A percentile compares a stretch with the other conserved stretches of the same genome.
These are phyloP conservation scores for Porodaedalea pini DNA, from an alignment of 1,284 basidiomycete genomes.

Conservation along the genomic window DNA sequence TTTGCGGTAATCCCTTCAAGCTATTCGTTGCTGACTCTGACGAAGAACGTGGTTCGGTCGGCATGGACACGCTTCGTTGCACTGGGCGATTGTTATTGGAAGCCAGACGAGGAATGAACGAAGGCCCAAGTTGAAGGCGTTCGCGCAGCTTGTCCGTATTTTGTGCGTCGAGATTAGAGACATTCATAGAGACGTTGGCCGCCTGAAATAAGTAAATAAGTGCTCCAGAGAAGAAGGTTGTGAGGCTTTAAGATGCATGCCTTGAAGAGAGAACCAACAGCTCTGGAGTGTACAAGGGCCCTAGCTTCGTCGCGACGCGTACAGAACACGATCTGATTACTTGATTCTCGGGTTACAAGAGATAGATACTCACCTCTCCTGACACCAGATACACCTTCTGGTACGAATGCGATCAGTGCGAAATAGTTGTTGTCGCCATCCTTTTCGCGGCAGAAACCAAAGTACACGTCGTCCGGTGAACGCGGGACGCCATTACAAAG, in stretches of 20 bases:
- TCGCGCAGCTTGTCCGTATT: constrained; percentile 14
- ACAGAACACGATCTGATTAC: neutral
- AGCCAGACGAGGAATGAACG: constrained; percentile 17
- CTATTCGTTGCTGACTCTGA: neutral
- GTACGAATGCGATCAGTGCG: constrained; percentile 23
- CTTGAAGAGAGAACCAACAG: constrained; percentile 23
- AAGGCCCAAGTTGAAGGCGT: constrained; percentile 16
- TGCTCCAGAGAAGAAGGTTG: constrained; percentile 3
- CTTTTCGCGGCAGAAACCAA: constrained; percentile 25
- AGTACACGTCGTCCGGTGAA: constrained; percentile 21
- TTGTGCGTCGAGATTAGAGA: constrained; percentile 5
- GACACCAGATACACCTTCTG: constrained; percentile 24
- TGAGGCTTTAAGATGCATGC: constrained; percentile 3
- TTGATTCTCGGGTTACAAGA: neutral
- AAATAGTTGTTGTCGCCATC: constrained; percentile 19
- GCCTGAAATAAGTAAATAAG: constrained; percentile 10
- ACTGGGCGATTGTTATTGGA: neutral
- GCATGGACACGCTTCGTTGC: constrained; percentile 14
- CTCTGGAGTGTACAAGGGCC: constrained; percentile 24
- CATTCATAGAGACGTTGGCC: constrained; percentile 16
- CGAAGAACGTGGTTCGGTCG: constrained; percentile 1
- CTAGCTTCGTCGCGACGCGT: constrained; percentile 20
- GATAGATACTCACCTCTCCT: constrained; percentile 22
- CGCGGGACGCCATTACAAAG: constrained; percentile 18
- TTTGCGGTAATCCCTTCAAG: neutral